Percentiles rank a stretch among this genome's conserved stretches.
phyloP scores from a whole-genome alignment of 225 moss, liverwort and hornwort species.

The Physcomitrium patens region DNA sequence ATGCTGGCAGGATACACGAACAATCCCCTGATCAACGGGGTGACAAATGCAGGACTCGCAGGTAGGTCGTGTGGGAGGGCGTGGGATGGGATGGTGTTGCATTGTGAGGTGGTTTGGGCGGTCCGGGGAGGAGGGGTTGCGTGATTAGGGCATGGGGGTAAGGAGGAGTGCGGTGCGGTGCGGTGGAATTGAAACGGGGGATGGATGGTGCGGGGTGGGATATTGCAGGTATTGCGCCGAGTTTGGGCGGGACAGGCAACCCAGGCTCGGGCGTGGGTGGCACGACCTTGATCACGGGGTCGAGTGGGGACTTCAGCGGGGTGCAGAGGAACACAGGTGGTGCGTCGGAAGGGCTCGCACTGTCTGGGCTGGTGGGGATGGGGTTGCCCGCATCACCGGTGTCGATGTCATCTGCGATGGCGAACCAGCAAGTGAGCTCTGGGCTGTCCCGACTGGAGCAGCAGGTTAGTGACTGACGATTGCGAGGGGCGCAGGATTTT shows the following conservation, averaged over 20 bases:
- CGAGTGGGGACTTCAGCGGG: constrained; percentile 54
- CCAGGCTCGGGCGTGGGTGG: constrained; percentile 42
- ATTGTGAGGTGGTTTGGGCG: neutral
- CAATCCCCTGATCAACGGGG: constrained; percentile 57
- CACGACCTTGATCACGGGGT: constrained; percentile 40
- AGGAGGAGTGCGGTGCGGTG: constrained; percentile 28
- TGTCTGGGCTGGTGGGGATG: constrained; percentile 60
- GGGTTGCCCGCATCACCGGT: constrained; percentile 64
- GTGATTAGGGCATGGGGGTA: constrained; percentile 12
- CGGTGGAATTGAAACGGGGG: neutral
- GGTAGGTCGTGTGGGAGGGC: constrained; percentile 24
- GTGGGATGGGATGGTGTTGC: neutral
- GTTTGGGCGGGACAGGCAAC: constrained; percentile 37
- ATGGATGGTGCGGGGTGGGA: neutral
- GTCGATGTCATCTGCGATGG: constrained; percentile 58
- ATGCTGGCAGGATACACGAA: constrained; percentile 62
- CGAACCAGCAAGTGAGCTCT: constrained; percentile 58
- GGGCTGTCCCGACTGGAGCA: constrained; percentile 58
- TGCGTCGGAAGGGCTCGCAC: constrained; percentile 49
- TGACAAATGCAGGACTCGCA: constrained; percentile 57
- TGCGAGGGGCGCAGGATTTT: neutral
- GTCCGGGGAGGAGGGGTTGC: neutral
- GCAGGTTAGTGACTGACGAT: constrained; percentile 39
- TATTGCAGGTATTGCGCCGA: constrained; percentile 43
- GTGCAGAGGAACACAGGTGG: constrained; percentile 45